Base-by-base conservation (phyloP, 257 asterid genomes). In the Linderniella brevidens region DNA sequence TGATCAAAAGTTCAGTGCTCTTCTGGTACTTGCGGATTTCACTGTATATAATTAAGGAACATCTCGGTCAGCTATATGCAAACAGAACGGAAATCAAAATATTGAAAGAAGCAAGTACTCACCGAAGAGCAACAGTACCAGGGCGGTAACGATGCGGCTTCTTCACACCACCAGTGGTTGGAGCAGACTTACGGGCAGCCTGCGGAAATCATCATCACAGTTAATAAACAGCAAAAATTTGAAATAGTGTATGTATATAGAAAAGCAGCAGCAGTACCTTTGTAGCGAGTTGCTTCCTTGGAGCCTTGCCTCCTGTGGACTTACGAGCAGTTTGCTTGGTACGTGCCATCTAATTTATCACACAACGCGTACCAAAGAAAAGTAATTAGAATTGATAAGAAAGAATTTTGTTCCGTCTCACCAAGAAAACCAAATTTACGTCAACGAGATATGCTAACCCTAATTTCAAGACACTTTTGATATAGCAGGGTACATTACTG, bases 181-280 rank as follows among this genome's bases (percentile, higher is more conserved):
- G 81, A 50, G 77, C 81, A 17, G 81, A 74, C 58, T 74, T 74
- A 38, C 81, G 81, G 17, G 81, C 81, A 55, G 81, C 81, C 81
- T 73, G 32, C 1, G n/a, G n/a, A n/a, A 13, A 38, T 6, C 41
- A 12, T 25, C 32, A 25, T 25, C 32, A 6, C 5, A 11, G 0
- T 19, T 16, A 42, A 42, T 13, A 42, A 13, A 13, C 48, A 13
- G n/a, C 11, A 17, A 43, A 13, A 43, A 25, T 25, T 2, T 11
- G 17, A 9, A 43, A 13, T 3, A 8, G 3, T 43, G 48, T 4
- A 3, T 8, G n/a, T 10, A n/a, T 9, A 43, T 43, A 14, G 11
- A 11, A 18, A 14, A 40, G 44, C 44, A 40, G 15, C 44, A 40
- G 15, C 1, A 10, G 43, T 20, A 73, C 80, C 77, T 73, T 73